phyloP scores from a whole-genome alignment of 1,284 basidiomycete species.

The Ustilago tritici region DNA sequence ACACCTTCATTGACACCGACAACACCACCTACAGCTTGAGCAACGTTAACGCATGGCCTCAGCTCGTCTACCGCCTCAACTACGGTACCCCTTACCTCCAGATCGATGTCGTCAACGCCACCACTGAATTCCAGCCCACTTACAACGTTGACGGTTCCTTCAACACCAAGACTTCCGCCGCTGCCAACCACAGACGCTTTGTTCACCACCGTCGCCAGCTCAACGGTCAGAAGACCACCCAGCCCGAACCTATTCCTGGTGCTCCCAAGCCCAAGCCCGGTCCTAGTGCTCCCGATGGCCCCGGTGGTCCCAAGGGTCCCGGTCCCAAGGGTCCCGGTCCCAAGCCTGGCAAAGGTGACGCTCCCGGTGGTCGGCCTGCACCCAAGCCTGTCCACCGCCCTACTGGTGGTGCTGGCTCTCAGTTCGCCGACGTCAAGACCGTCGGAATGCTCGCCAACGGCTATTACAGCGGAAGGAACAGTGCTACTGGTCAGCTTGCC shows the following conservation, averaged over 20 bases:
- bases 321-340: slow-evolving; percentile 6
- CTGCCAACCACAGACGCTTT: slow-evolving; percentile 36
- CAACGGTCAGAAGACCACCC: slow-evolving; percentile 19
- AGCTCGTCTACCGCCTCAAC: slow-evolving; percentile 47
- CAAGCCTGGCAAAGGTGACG: neutral
- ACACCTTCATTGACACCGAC: slow-evolving; percentile 40
- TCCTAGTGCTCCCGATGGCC: neutral
- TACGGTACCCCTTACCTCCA: slow-evolving; percentile 48
- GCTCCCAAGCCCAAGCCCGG: slow-evolving; percentile 2
- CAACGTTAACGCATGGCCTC: slow-evolving; percentile 33
- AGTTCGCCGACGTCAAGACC: slow-evolving; percentile 40
- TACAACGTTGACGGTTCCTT: slow-evolving; percentile 30
- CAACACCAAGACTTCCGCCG: slow-evolving; percentile 15
- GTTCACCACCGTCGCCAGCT: slow-evolving; percentile 36
- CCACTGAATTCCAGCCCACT: slow-evolving; percentile 40
- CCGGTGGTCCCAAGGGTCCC: slow-evolving; percentile 2
- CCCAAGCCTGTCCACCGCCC: neutral
- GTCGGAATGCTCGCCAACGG: slow-evolving; percentile 46
- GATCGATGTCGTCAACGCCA: slow-evolving; percentile 45
- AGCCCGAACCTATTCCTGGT: slow-evolving; percentile 10
- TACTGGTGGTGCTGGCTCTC: neutral
- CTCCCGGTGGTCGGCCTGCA: slow-evolving; percentile 1
- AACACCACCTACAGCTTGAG: slow-evolving; percentile 40
- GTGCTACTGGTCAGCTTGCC: slow-evolving; percentile 28
- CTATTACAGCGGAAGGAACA: slow-evolving; percentile 43